phyloP scores from a whole-genome alignment of 1,284 basidiomycete species.

The Blastosporella zonata region DNA sequence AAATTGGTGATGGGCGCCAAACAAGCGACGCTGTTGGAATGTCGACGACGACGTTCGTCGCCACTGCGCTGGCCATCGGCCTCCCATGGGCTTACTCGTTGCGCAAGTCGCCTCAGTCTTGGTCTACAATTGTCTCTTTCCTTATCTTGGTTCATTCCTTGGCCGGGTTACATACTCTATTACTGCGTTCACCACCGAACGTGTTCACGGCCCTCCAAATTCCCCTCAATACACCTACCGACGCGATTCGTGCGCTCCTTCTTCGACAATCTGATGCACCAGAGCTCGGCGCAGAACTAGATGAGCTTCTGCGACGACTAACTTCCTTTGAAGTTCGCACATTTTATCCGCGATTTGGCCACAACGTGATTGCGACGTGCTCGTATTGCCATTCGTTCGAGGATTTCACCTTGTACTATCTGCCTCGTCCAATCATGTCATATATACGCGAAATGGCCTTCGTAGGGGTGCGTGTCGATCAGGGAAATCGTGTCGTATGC shows the following conservation, averaged over 20 bases:
- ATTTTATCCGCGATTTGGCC: slow-evolving; percentile 61
- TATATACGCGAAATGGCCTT: slow-evolving; percentile 56
- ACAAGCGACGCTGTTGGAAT: slow-evolving; percentile 3
- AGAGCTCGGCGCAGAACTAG: slow-evolving; percentile 44
- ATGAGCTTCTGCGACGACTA: slow-evolving; percentile 52
- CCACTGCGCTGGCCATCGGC: slow-evolving; percentile 28
- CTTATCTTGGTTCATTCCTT: slow-evolving; percentile 55
- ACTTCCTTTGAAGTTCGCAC: slow-evolving; percentile 56
- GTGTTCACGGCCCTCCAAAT: slow-evolving; percentile 55
- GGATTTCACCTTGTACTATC: slow-evolving; percentile 57
- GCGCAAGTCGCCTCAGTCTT: slow-evolving; percentile 24
- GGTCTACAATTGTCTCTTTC: slow-evolving; percentile 30
- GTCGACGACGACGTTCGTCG: slow-evolving; percentile 17
- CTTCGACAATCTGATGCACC: slow-evolving; percentile 33
- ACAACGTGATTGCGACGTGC: slow-evolving; percentile 57
- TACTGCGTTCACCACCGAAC: slow-evolving; percentile 54
- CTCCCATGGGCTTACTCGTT: slow-evolving; percentile 35
- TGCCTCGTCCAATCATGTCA: slow-evolving; percentile 51
- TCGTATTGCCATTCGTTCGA: slow-evolving; percentile 54
- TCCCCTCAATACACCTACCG: slow-evolving; percentile 52
- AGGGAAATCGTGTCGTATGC: not conserved
- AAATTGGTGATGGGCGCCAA: not conserved
- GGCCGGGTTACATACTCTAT: slow-evolving; percentile 47
- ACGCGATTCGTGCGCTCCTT: slow-evolving; percentile 47
- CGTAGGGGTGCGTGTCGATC: slow-evolving; percentile 42